phyloP scores from a whole-genome alignment of 1,284 basidiomycete genomes.

The Cryptococcus sp. region DNA sequence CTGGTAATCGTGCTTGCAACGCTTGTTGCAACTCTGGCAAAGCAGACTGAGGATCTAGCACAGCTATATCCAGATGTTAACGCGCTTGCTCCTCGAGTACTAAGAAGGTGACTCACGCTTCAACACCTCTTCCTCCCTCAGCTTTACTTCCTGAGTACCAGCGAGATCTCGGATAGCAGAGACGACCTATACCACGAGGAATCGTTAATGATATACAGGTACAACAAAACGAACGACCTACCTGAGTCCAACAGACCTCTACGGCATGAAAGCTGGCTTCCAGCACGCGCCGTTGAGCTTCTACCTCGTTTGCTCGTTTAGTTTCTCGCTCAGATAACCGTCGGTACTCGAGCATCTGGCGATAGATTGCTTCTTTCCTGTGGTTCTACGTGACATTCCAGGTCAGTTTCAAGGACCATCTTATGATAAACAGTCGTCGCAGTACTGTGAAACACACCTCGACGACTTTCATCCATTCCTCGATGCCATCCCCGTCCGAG shows the following conservation, averaged over 20 bases:
- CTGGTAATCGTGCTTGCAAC: conserved; percentile 34
- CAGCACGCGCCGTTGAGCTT: conserved; percentile 69
- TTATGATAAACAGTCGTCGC: neutral
- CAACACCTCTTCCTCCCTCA: conserved; percentile 24
- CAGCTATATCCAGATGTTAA: conserved; percentile 18
- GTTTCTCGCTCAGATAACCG: conserved; percentile 74
- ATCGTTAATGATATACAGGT: neutral
- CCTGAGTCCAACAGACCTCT: conserved; percentile 88
- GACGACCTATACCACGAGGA: conserved; percentile 36
- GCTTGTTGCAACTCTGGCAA: conserved; percentile 37
- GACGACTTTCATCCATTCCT: conserved; percentile 49
- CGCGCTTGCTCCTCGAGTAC: neutral
- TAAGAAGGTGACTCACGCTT: conserved; percentile 30
- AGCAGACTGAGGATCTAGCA: conserved; percentile 28
- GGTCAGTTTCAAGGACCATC: neutral
- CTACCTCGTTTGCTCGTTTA: conserved; percentile 68
- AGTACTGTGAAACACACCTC: conserved; percentile 29
- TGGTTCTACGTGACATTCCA: conserved; percentile 59
- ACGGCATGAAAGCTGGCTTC: conserved; percentile 78
- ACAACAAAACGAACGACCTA: conserved; percentile 47
- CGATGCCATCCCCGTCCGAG: conserved; percentile 36
- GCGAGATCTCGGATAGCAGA: conserved; percentile 35
- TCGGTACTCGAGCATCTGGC: conserved; percentile 87
- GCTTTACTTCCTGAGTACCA: conserved; percentile 25
- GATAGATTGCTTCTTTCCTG: conserved; percentile 89